Base-by-base conservation (phyloP, 345 rosid species). In the Tarenaya hassleriana region DNA sequence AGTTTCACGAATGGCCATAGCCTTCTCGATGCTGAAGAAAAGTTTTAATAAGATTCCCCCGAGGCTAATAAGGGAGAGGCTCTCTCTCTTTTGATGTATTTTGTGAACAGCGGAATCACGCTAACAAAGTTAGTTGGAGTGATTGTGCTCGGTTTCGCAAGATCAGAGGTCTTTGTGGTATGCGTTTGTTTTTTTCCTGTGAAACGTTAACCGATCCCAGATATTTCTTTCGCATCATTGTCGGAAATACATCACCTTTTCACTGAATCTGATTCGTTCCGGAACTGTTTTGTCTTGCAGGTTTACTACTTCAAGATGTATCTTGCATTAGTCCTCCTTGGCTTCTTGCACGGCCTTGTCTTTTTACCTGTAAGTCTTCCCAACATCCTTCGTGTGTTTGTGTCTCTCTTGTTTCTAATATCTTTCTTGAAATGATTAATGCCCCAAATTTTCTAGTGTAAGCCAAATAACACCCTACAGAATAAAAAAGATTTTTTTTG, bases 281-380 rank as follows among this genome's bases (percentile, higher is more conserved):
- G 42, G 24, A 16, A 24, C 29, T 24, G 29, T 24, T 24, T 24
- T 5, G 29, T 18, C 47, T 37, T n/a, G 39, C 74, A 92, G 98
- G 89, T 94, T 39, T 94, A 94, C 69, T 94, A 88, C 76, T 94
- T 94, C 74, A 84, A 86, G 69, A 88, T 94, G 99, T 94, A 94
- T 66, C 74, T 94, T 3, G 94, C 99, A 16, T 60, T 94, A 51
- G 99, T 88, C 54, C 86, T 88, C 18, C 91, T 94, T 10, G 99
- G 97, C 69, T 94, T 86, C 78, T 62, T 94, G 50, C 99, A 94
- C 5, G 97, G 99, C 10, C 85, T 94, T 41, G 78, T 94, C 16
- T 88, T 88, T 72, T 69, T 94, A 60, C 99, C 99, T 0, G 99
- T 94, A 73, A 77, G 95, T 72, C 16, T 2, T 33, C 24, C 16